Evolutionary conservation across 176 grass and related monocot species (phyloP).

Genomic region (Raddia guianensis): DNA sequence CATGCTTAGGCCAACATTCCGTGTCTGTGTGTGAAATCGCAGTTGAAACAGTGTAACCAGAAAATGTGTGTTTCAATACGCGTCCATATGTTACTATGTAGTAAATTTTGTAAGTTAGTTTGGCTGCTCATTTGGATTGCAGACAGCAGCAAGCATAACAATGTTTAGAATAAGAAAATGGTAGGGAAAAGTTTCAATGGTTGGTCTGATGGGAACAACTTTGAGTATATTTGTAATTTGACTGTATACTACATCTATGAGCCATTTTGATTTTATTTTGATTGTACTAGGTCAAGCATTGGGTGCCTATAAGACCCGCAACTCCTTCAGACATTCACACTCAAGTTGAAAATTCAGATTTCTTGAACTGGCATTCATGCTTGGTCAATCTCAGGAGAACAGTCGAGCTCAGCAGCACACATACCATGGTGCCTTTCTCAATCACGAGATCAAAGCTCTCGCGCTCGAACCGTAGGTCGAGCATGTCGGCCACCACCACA

Average conservation of each 20-base stretch:
- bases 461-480: conserved; percentile 65
- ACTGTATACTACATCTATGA: not conserved
- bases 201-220: not conserved
- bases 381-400: too few relatives aligned
- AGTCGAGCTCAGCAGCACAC: not conserved
- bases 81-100: not conserved
- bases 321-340: not conserved
- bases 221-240: too few relatives aligned
- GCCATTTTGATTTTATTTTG: not conserved
- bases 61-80: not conserved
- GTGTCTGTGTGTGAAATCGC: not conserved
- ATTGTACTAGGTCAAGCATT: not conserved
- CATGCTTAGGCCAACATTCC: not conserved
- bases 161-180: not conserved
- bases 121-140: not conserved
- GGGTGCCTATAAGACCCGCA: too few relatives aligned
- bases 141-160: not conserved
- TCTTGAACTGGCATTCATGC: not conserved
- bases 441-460: conserved; percentile 79
- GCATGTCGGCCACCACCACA: conserved; percentile 84
- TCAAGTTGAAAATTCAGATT: not conserved
- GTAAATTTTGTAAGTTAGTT: not conserved
- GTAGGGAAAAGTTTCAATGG: not conserved
- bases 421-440: conserved; percentile 87
- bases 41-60: not conserved